Percentiles rank a stretch among this genome's conserved stretches.
Evolutionary conservation across 148 eudicot species (phyloP).

Genomic region (Agrostemma githago): DNA sequence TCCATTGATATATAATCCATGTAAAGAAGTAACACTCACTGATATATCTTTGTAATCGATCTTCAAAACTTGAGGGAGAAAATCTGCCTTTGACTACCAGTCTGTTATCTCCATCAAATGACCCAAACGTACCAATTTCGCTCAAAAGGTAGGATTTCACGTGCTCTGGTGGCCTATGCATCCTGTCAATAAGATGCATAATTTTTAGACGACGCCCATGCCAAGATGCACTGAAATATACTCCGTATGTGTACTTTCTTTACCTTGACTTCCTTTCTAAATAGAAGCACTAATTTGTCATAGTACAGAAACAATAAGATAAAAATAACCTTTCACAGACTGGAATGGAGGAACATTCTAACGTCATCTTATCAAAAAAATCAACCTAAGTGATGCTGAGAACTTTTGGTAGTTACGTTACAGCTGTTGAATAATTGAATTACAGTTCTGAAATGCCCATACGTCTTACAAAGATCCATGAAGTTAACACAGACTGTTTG

Average conservation of each 20-base stretch:
- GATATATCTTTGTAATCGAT: constrained; percentile 40
- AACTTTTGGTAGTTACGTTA: no score
- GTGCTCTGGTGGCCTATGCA: constrained; percentile 51
- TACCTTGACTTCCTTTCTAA: no score
- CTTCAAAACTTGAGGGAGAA: constrained; percentile 41
- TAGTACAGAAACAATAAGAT: neutral
- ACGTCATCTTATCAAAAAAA: neutral
- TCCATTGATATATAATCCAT: neutral
- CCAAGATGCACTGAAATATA: neutral
- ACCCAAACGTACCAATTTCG: constrained; percentile 45
- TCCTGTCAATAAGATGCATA: constrained; percentile 11
- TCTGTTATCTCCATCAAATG: constrained; percentile 46
- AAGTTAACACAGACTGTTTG: constrained; percentile 42
- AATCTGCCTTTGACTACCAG: constrained; percentile 44
- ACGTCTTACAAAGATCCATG: constrained; percentile 42
- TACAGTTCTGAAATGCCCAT: constrained; percentile 6
- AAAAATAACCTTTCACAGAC: neutral
- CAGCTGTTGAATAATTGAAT: neutral
- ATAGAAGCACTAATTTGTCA: no score
- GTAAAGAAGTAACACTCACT: constrained; percentile 26
- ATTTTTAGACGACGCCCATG: neutral
- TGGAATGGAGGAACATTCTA: neutral
- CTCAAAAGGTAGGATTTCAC: constrained; percentile 40
- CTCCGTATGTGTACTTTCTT: no score
- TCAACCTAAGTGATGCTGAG: no score